These are phyloP conservation scores for Lecanoromycetidae sp. DNA, from an alignment of 2,329 filamentous ascomycete species.

Conservation along the genomic window DNA sequence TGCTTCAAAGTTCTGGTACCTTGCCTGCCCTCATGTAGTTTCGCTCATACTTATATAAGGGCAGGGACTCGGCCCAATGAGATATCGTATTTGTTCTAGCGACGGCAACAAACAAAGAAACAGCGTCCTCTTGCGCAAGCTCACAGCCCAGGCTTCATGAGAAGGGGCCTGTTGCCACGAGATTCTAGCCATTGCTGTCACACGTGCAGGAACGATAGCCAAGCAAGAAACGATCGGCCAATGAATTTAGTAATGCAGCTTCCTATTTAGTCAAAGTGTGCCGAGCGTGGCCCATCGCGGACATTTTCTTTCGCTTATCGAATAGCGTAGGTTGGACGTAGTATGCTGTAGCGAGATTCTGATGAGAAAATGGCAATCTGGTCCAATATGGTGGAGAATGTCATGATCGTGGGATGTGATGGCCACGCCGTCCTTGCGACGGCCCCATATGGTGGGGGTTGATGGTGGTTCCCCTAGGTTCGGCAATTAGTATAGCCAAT, in stretches of 20 bases:
- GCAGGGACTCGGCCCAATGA: no score
- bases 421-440: not conserved
- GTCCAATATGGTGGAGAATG: not conserved
- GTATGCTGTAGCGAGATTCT: not conserved
- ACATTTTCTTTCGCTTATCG: not conserved
- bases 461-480: constrained; percentile 25
- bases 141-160: not conserved
- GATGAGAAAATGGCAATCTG: not conserved
- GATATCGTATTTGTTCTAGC: not conserved
- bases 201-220: constrained; percentile 2
- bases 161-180: not conserved
- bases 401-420: not conserved
- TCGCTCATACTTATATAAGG: no score
- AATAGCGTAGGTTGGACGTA: no score
- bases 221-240: not conserved
- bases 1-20: no score
- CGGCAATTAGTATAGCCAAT: no score
- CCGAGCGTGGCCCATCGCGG: not conserved
- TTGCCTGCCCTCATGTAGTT: no score
- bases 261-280: not conserved
- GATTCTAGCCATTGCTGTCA: not conserved
- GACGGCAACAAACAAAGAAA: not conserved
- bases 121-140: not conserved
- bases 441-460: constrained; percentile 16
- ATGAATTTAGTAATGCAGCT: not conserved